phyloP scores from a whole-genome alignment of 2,329 filamentous ascomycete species.

The Pseudogymnoascus sp. region DNA sequence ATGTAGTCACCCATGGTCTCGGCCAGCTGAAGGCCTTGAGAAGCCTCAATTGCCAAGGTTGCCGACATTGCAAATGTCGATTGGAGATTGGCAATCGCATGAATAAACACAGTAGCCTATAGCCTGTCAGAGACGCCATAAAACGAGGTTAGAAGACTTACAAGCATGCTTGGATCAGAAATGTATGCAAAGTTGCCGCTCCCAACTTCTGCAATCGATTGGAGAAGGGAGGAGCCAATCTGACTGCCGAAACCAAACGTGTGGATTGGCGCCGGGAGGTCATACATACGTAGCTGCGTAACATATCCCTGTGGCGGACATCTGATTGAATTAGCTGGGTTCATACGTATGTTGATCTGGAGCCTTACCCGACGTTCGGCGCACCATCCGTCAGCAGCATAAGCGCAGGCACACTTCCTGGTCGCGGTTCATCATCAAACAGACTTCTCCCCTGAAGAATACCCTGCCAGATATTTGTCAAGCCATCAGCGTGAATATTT shows the following conservation, averaged over 20 bases:
- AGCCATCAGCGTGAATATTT: constrained; percentile 29
- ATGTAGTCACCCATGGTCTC: constrained; percentile 34
- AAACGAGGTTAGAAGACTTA: constrained; percentile 17
- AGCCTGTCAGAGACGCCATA: not conserved
- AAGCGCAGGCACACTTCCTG: constrained; percentile 38
- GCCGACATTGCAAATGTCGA: constrained; percentile 46
- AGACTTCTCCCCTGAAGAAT: constrained; percentile 41
- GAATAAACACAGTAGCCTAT: constrained; percentile 45
- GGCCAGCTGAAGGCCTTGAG: constrained; percentile 29
- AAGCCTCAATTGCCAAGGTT: constrained; percentile 34
- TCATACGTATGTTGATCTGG: not conserved
- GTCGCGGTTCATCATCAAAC: constrained; percentile 30
- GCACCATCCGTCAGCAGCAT: constrained; percentile 47
- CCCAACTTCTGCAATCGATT: constrained; percentile 49
- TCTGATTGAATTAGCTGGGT: not conserved
- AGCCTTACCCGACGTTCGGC: constrained; percentile 42
- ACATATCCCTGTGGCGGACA: not conserved
- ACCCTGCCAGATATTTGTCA: constrained; percentile 52
- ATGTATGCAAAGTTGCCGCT: constrained; percentile 53
- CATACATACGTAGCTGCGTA: not conserved
- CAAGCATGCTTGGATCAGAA: constrained; percentile 53
- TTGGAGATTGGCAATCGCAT: constrained; percentile 53
- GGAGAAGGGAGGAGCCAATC: constrained; percentile 44
- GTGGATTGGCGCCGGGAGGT: constrained; percentile 34
- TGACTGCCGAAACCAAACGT: constrained; percentile 47